A percentile compares a stretch with the other conserved stretches of the same genome.
Evolutionary conservation across 169 alveolate species (phyloP).

Genomic region (Plasmodium inui): DNA sequence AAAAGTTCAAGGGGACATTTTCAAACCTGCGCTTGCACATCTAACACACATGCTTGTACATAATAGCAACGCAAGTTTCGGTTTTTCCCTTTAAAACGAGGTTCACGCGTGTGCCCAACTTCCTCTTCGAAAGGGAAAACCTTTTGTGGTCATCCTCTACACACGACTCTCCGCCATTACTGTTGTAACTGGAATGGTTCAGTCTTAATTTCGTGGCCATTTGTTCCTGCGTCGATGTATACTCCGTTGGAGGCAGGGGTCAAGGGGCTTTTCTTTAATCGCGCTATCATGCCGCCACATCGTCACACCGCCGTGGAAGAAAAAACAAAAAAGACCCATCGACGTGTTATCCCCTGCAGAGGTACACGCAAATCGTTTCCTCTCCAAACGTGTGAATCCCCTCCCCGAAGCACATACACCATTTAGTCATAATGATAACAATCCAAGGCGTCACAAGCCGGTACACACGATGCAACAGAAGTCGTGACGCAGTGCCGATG

Average conservation of each 20-base stretch:
- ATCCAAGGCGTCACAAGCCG: neutral
- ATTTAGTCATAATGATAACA: slow-evolving; percentile 2
- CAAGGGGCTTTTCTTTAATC: neutral
- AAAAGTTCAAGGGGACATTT: neutral
- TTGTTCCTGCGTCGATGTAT: neutral
- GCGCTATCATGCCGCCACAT: neutral
- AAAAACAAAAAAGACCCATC: neutral
- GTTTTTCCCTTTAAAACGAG: neutral
- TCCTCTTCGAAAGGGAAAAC: neutral
- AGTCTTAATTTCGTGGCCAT: neutral
- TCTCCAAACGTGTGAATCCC: neutral
- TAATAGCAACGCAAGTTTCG: neutral
- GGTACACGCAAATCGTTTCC: neutral
- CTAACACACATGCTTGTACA: neutral
- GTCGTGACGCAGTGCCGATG: neutral
- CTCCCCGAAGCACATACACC: neutral
- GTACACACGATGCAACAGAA: neutral
- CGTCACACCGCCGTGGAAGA: neutral
- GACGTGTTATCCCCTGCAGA: neutral
- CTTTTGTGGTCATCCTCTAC: neutral
- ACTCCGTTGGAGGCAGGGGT: neutral
- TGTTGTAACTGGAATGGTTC: neutral
- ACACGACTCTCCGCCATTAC: neutral
- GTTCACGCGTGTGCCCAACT: neutral
- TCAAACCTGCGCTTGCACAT: neutral